Base-by-base conservation (phyloP, 768 basidiomycete species). In the Trametes villosa region DNA sequence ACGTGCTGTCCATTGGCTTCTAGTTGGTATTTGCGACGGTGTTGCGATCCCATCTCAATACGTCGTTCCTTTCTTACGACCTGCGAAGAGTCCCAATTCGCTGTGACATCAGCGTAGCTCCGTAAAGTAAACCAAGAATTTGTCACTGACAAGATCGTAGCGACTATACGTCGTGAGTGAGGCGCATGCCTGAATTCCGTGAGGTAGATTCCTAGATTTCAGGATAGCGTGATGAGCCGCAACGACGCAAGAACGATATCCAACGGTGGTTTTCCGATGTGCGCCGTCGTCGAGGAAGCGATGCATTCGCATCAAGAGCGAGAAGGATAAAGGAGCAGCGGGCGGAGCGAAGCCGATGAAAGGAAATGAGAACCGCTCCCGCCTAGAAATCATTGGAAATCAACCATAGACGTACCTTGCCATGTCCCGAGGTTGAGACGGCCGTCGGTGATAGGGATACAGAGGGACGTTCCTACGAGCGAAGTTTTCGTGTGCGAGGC, bases 401-500 rank as follows among this genome's bases (percentile, higher is more conserved):
- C n/a, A n/a, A n/a, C n/a, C n/a, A n/a, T n/a, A n/a, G 24, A 68
- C 73, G 49, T 34, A 84, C 92, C 94, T 82, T 97, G 95, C 95
- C 95, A 97, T 24, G 92, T 95, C 12, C 95, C 95, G 50, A 97
- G 76, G 63, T 88, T 91, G 65, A 96, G 76, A 47, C 79, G 76
- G 7, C 85, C 92, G 59, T 89, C 81, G 2, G 90, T 89, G 65
- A 98, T 92, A 3, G 95, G 95, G 40, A 98, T 74, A 70, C 87
- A 86, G 59, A 97, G 80, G 0, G 91, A 88, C 20, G 89, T 81
- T 20, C 96, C 95, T 46, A 97, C 79, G 31, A 98, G 80, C 4
- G 92, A 86, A 3, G 92, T 84, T 72, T 98, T 97, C 24, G 93
- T 93, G 72, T 97, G 96, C 3, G 92, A 95, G 36, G 90, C 94